These are phyloP conservation scores for Escovopsis sp. DNA, from an alignment of 2,329 filamentous ascomycete genomes.

Conservation along the genomic window DNA sequence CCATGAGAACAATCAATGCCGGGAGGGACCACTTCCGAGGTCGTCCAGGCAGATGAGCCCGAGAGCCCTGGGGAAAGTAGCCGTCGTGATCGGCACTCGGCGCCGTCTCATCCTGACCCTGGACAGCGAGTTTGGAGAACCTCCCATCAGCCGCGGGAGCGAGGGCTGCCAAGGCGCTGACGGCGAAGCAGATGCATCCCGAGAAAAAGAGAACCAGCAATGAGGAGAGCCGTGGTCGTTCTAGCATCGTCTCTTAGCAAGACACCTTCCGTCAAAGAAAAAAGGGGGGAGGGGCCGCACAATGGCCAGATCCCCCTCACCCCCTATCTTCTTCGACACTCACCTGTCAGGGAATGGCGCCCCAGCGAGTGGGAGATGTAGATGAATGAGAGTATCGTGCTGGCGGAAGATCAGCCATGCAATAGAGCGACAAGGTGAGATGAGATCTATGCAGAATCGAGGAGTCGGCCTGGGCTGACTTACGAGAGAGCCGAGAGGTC, in stretches of 20 bases:
- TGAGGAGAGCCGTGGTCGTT: conserved; percentile 33
- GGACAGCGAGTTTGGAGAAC: conserved; percentile 20
- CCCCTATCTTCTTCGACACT: conserved; percentile 1
- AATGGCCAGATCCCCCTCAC: background rate
- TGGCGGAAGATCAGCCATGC: conserved; percentile 9
- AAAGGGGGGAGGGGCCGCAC: background rate
- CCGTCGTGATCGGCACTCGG: conserved; percentile 8
- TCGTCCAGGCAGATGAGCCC: conserved; percentile 25
- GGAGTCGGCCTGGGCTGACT: background rate
- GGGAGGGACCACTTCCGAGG: conserved; percentile 32
- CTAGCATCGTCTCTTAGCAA: conserved; percentile 14
- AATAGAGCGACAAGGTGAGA: background rate
- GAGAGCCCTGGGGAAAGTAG: conserved; percentile 20
- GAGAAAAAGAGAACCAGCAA: conserved; percentile 32
- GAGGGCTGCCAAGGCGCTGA: conserved; percentile 29
- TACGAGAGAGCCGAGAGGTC: conserved; percentile 6
- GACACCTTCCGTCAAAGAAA: background rate
- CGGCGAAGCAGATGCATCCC: conserved; percentile 24
- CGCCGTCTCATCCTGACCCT: conserved; percentile 9
- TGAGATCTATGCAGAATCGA: background rate
- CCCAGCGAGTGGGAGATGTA: conserved; percentile 33
- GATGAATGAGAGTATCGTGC: conserved; percentile 32
- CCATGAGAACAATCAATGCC: conserved; percentile 27
- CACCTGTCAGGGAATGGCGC: conserved; percentile 34
- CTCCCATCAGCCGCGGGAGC: conserved; percentile 32